A percentile compares a stretch with the other conserved stretches of the same genome.
Evolutionary conservation across 495 filamentous ascomycete species (phyloP).

Genomic region (Penicillium macrosclerotiorum): DNA sequence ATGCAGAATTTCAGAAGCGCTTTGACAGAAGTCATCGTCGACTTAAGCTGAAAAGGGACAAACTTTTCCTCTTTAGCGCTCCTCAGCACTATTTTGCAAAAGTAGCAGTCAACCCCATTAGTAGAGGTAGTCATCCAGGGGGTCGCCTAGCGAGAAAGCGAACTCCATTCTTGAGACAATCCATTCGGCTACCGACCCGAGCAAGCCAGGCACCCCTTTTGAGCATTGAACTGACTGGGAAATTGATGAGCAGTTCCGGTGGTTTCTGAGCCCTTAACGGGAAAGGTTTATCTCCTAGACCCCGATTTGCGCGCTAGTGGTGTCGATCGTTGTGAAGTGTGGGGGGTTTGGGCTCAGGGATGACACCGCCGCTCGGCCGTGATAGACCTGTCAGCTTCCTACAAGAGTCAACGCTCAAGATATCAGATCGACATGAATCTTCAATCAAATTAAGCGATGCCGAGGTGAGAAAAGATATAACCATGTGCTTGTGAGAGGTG

Average conservation of each 20-base stretch:
- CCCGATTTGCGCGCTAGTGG: not conserved
- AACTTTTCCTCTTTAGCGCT: no score
- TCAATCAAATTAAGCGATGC: no score
- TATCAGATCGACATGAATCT: not conserved
- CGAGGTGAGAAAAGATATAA: constrained; percentile 1
- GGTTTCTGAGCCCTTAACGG: not conserved
- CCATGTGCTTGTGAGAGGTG: not conserved
- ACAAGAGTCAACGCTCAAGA: constrained; percentile 1
- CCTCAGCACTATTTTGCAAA: no score
- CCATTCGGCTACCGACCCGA: constrained; percentile 1
- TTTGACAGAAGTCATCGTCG: no score
- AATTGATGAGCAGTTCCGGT: not conserved
- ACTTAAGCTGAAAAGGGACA: no score
- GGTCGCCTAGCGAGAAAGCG: no score
- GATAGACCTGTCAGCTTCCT: constrained; percentile 4
- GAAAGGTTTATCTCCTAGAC: not conserved
- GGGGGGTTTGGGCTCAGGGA: not conserved
- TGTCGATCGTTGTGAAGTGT: not conserved
- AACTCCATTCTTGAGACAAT: not conserved
- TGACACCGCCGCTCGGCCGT: not conserved
- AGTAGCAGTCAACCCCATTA: no score
- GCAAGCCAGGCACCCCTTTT: not conserved
- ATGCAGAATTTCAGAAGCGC: no score
- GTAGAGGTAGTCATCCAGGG: no score
- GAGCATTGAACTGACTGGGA: not conserved